Conservation (phyloP, 2,329 filamentous ascomycete species). For the Aspergillus felis region DNA sequence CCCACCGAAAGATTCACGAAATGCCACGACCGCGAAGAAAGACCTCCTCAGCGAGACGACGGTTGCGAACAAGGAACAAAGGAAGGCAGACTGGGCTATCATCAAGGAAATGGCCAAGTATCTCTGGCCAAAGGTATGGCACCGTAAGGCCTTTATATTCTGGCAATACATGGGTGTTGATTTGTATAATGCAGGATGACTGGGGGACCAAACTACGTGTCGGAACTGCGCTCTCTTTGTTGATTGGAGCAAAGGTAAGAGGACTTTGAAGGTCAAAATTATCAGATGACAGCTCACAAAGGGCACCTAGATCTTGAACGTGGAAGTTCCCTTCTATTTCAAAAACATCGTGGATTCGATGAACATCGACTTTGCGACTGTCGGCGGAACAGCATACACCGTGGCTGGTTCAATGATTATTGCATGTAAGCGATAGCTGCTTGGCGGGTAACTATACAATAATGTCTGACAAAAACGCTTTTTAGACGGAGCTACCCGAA, state of each 20-base stretch:
- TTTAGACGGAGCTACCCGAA: conserved; percentile 74
- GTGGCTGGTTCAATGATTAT: conserved; percentile 91
- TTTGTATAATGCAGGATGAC: conserved; percentile 52
- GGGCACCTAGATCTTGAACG: conserved; percentile 66
- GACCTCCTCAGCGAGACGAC: conserved; percentile 63
- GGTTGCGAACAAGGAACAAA: conserved; percentile 74
- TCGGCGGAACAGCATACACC: conserved; percentile 84
- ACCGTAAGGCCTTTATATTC: not conserved
- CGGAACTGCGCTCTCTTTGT: conserved; percentile 72
- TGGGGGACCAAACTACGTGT: conserved; percentile 80
- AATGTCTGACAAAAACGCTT: conserved; percentile 11
- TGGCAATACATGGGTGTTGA: conserved; percentile 15
- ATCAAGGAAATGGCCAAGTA: conserved; percentile 97
- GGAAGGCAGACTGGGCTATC: conserved; percentile 96
- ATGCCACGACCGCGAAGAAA: conserved; percentile 42
- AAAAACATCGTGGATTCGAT: conserved; percentile 96
- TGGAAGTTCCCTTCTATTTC: conserved; percentile 98
- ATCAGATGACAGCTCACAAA: not conserved
- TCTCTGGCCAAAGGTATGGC: conserved; percentile 76
- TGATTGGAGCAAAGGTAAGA: conserved; percentile 78
- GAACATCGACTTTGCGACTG: conserved; percentile 86
- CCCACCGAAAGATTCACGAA: conserved; percentile 17
- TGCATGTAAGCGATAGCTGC: conserved; percentile 57
- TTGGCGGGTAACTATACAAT: not conserved
- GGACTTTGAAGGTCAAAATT: not conserved